Evolutionary conservation across 257 asterid species (phyloP).

Genomic region (Przewalskia tangutica): DNA sequence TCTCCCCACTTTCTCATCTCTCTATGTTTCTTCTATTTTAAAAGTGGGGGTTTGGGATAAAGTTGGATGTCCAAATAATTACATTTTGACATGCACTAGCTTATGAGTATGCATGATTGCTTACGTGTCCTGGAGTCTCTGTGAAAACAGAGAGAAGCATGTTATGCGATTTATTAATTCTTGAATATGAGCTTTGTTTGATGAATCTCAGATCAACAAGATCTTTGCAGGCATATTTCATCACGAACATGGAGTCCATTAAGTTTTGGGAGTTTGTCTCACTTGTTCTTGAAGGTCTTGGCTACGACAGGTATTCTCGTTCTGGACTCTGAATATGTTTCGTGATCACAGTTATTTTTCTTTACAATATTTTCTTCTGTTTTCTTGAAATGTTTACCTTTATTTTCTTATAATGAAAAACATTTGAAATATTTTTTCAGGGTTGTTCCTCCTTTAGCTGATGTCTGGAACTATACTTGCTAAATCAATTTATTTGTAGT

Average conservation of each 20-base stretch:
- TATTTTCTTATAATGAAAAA: background rate
- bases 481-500: background rate
- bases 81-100: background rate
- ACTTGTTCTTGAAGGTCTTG: slow-evolving; percentile 87
- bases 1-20: background rate
- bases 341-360: background rate
- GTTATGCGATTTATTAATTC: background rate
- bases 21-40: background rate
- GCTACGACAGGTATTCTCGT: slow-evolving; percentile 63
- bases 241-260: slow-evolving; percentile 76
- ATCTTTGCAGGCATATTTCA: slow-evolving; percentile 85
- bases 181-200: background rate
- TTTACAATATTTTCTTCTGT: background rate
- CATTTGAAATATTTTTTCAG: background rate
- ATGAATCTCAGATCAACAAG: background rate
- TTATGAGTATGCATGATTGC: background rate
- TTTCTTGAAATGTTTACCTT: background rate
- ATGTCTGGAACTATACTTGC: background rate
- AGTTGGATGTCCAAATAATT: background rate
- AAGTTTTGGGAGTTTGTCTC: slow-evolving; percentile 95
- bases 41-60: background rate
- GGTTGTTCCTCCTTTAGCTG: background rate
- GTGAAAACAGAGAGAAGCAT: background rate
- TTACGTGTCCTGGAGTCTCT: background rate
- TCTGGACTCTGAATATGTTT: background rate